A percentile compares a stretch with the other conserved stretches of the same genome.
phyloP scores from a whole-genome alignment of 306 rosid species.

The Cicer arietinum region DNA sequence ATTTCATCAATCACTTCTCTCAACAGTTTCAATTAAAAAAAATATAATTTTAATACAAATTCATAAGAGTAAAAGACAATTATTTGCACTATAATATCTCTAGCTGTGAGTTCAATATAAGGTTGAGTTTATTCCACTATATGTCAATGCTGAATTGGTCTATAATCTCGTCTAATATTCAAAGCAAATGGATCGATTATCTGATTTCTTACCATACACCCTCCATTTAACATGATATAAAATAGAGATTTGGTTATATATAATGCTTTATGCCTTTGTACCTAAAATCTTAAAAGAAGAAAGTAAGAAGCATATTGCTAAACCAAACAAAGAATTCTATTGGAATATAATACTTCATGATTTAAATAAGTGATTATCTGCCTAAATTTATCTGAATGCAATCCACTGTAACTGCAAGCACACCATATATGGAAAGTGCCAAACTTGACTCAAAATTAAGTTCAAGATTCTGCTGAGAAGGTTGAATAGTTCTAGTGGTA shows the following conservation, averaged over 20 bases:
- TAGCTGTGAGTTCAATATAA: background rate
- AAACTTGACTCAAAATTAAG: conserved; percentile 24
- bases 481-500: background rate
- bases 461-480: background rate
- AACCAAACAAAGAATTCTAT: background rate
- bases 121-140: background rate
- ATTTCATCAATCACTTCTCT: no score
- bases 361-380: background rate
- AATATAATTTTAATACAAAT: background rate
- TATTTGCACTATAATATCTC: background rate
- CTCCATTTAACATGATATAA: conserved; percentile 26
- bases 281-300: conserved; percentile 19
- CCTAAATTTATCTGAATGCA: conserved; percentile 29
- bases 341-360: background rate
- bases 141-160: background rate
- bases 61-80: background rate
- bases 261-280: conserved; percentile 21
- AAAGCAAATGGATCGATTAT: background rate
- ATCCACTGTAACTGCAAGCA: background rate
- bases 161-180: background rate
- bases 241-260: conserved; percentile 6
- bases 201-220: background rate
- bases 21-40: no score
- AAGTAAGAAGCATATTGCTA: background rate
- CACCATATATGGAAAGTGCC: conserved; percentile 19